Base-by-base conservation (phyloP, 192 early-diverging fungal genomes). In the Backusella psychrophila region DNA sequence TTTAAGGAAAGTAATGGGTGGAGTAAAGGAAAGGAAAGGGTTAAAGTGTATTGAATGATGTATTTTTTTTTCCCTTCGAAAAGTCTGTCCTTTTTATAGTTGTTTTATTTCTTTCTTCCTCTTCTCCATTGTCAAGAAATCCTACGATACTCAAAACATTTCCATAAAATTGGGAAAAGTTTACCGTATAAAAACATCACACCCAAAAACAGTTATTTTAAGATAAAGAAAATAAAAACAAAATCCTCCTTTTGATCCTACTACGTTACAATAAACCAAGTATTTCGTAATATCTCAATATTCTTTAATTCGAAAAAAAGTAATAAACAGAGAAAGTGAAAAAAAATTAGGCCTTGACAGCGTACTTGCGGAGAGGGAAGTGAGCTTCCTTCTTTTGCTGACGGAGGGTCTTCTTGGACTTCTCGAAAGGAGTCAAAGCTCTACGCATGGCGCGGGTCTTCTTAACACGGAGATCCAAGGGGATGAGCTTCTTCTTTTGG, bases 401-500 rank as follows among this genome's bases (percentile, higher is more conserved):
- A 87, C 90, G 92, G 76, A 93, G 79, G 78, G 97, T 99, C 92
- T 94, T 96, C 82, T 83, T 82, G 73, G 91, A 81, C 63, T 83
- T 81, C 89, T 99, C 95, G 81, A 84, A 73, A 80, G 88, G 83
- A 89, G 96, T 96, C 86, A 99, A 88, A 77, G 93, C 92, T 79
- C 96, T 94, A 73, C 98, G 96, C 86, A 98, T 93, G 77, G 98
- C 98, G 82, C 98, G 96, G 80, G 97, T 99, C 93, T 96, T 96
- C 94, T 99, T 99, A 84, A 87, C 88, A 81, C 98, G 95, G 86
- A 99, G 94, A 87, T 99, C 98, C 77, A 96, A 87, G 73, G 98
- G 98, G 49, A 90, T 81, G 90, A 95, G 94, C 92, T 98, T 98
- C 92, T 96, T 98, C 82, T 91, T 90, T 82, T 93, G 91, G 91